phyloP scores from a whole-genome alignment of 1,284 basidiomycete species.

The Papiliotrema laurentii region DNA sequence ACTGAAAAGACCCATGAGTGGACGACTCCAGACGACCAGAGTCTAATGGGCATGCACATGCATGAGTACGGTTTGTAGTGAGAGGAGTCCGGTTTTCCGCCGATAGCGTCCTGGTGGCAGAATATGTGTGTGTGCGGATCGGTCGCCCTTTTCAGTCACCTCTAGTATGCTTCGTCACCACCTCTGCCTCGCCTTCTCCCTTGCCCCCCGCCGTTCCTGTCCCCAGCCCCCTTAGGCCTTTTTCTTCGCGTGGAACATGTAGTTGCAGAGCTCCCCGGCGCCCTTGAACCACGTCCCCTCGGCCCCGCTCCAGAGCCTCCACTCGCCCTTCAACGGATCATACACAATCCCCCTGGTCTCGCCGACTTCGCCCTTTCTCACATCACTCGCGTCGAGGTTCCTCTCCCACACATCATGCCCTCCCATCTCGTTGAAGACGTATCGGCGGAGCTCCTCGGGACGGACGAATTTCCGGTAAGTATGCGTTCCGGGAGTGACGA shows the following conservation, averaged over 20 bases:
- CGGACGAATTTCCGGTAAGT: slow-evolving; percentile 87
- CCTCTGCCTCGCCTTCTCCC: neutral
- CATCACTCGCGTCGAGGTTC: slow-evolving; percentile 48
- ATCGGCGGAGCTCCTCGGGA: slow-evolving; percentile 78
- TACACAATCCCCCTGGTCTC: slow-evolving; percentile 80
- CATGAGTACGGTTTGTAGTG: too few species aligned
- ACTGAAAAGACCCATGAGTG: too few species aligned
- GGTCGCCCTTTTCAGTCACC: too few species aligned
- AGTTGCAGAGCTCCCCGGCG: slow-evolving; percentile 44
- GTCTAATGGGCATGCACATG: too few species aligned
- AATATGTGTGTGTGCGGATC: too few species aligned
- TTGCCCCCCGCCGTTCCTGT: neutral
- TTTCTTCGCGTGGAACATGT: slow-evolving; percentile 48
- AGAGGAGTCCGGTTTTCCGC: too few species aligned
- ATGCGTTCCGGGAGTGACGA: slow-evolving; percentile 88
- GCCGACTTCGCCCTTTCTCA: slow-evolving; percentile 60
- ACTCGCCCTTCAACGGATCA: slow-evolving; percentile 67
- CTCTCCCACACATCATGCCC: slow-evolving; percentile 43
- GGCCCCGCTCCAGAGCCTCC: slow-evolving; percentile 64
- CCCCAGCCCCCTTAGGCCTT: slow-evolving; percentile 1
- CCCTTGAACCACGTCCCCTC: slow-evolving; percentile 55
- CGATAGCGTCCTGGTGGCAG: too few species aligned
- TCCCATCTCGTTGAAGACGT: slow-evolving; percentile 63
- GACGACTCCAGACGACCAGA: too few species aligned
- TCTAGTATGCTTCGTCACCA: neutral